Evolutionary conservation across 371 early-diverging fungal genomes (phyloP).

Genomic region (Lichtheimia ramosa): DNA sequence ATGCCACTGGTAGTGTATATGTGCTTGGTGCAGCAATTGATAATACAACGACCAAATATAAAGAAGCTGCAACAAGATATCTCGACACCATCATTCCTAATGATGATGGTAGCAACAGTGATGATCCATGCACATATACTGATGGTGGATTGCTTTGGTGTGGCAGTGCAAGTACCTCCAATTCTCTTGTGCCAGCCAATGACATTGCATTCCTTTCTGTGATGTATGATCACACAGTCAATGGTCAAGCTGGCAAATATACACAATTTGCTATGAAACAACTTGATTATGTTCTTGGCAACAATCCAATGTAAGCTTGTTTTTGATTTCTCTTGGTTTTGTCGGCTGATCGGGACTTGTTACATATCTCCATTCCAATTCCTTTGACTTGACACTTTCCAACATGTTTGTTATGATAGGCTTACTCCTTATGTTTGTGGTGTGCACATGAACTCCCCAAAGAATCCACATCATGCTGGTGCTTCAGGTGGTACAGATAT

Average conservation of each 20-base stretch:
- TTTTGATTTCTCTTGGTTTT: background rate
- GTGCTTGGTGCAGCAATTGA: conserved; percentile 35
- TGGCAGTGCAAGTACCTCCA: conserved; percentile 33
- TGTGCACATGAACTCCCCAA: conserved; percentile 52
- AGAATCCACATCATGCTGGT: conserved; percentile 58
- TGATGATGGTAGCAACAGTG: background rate
- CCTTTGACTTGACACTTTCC: too few species aligned
- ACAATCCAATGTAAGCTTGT: conserved; percentile 38
- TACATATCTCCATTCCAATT: too few species aligned
- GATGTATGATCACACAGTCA: conserved; percentile 12
- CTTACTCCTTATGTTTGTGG: conserved; percentile 55
- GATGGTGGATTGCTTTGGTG: conserved; percentile 47
- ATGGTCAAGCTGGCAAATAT: conserved; percentile 23
- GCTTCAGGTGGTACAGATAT: conserved; percentile 53
- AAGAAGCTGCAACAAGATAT: conserved; percentile 16
- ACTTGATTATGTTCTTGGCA: conserved; percentile 48
- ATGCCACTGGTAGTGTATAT: conserved; percentile 39
- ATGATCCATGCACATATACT: conserved; percentile 38
- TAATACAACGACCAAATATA: conserved; percentile 15
- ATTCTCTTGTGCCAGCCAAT: conserved; percentile 33
- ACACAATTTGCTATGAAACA: conserved; percentile 41
- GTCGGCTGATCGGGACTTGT: too few species aligned
- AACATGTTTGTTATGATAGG: conserved; percentile 9
- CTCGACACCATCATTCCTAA: conserved; percentile 22
- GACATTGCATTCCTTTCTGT: conserved; percentile 24